Conservation (phyloP, 2,329 filamentous ascomycete species). For the Teratosphaeria pseudoeucalypti region DNA sequence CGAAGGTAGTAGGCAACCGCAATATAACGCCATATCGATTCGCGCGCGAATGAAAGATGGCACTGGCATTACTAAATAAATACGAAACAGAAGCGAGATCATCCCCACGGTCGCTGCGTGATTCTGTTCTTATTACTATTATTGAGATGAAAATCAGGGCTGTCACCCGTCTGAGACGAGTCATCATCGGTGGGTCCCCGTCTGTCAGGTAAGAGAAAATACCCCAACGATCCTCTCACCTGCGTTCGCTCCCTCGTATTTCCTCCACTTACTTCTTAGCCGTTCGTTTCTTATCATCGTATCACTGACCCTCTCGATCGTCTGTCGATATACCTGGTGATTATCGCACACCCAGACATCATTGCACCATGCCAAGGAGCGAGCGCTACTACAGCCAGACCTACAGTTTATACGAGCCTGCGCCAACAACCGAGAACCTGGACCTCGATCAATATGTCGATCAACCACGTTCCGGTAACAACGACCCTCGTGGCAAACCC, state of each 20-base stretch:
- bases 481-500: neutral
- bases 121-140: neutral
- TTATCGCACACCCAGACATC: neutral
- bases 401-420: neutral
- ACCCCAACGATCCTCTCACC: neutral
- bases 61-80: neutral
- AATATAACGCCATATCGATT: neutral
- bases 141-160: neutral
- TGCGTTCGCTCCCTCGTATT: neutral
- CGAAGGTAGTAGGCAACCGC: neutral
- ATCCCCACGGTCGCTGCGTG: neutral
- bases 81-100: neutral
- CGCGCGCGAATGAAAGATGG: neutral
- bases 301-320: neutral
- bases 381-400: slow-evolving; percentile 3
- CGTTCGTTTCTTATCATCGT: neutral
- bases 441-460: neutral
- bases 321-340: neutral
- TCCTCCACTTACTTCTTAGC: neutral
- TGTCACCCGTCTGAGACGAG: neutral
- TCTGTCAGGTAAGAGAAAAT: neutral
- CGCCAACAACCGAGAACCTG: neutral
- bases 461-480: neutral
- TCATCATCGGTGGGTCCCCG: neutral
- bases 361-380: neutral